Evolutionary conservation across 352 stramenopile species (phyloP).

Genomic region (Aphanomyces euteiches): DNA sequence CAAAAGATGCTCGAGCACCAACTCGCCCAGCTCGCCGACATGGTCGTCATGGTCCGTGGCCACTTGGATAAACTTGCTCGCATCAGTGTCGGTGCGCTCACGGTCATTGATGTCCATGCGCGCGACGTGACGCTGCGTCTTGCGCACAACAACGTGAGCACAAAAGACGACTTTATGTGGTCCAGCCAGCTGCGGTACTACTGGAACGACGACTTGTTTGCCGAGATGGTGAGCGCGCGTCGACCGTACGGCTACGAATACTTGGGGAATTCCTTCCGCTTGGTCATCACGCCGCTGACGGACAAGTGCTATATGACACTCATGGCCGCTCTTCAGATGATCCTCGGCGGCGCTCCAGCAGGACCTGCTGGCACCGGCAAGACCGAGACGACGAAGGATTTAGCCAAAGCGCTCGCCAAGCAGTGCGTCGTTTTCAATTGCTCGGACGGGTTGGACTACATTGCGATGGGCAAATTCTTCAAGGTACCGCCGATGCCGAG

Average conservation of each 20-base stretch:
- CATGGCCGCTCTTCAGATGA: conserved; percentile 94
- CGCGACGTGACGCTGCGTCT: conserved; percentile 89
- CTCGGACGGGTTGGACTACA: conserved; percentile 92
- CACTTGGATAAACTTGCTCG: conserved; percentile 88
- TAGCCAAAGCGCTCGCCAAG: conserved; percentile 91
- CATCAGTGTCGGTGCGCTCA: conserved; percentile 89
- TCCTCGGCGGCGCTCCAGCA: conserved; percentile 87
- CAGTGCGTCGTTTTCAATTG: conserved; percentile 96
- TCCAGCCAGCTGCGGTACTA: conserved; percentile 94
- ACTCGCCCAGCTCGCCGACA: conserved; percentile 89
- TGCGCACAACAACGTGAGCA: conserved; percentile 74
- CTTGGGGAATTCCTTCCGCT: conserved; percentile 90
- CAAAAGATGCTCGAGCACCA: conserved; percentile 89
- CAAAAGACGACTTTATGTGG: conserved; percentile 93
- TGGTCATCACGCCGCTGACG: conserved; percentile 94
- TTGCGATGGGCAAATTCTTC: conserved; percentile 94
- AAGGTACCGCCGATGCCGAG: conserved; percentile 38
- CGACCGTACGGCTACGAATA: conserved; percentile 94
- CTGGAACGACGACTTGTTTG: conserved; percentile 82
- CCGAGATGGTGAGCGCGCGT: conserved; percentile 89
- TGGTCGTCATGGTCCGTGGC: conserved; percentile 87
- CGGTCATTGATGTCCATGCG: conserved; percentile 94
- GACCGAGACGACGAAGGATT: conserved; percentile 92
- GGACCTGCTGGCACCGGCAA: conserved; percentile 92
- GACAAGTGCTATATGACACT: conserved; percentile 96